Conservation (phyloP, 805 yeast species). For the Lipomyces yamadae region DNA sequence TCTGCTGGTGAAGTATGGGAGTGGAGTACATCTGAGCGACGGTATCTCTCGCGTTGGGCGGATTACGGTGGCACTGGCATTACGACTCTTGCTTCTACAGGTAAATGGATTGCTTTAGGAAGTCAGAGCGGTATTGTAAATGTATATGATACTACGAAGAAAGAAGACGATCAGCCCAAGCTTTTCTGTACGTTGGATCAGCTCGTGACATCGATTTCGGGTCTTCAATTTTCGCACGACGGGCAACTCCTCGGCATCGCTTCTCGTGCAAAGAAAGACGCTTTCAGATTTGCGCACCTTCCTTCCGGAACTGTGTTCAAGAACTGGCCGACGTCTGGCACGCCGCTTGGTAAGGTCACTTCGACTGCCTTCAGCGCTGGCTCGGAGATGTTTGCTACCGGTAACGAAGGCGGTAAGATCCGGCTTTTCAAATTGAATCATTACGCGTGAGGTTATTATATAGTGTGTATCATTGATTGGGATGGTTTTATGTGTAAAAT, state of each 20-base stretch:
- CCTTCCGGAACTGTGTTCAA: slow-evolving; percentile 84
- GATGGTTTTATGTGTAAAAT: neutral
- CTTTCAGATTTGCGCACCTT: slow-evolving; percentile 81
- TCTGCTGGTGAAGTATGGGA: slow-evolving; percentile 90
- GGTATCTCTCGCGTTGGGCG: slow-evolving; percentile 71
- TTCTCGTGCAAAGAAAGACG: slow-evolving; percentile 82
- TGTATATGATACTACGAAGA: slow-evolving; percentile 62
- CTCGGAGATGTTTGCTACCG: slow-evolving; percentile 82
- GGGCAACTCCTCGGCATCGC: slow-evolving; percentile 89
- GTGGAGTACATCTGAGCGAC: slow-evolving; percentile 59
- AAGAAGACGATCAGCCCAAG: slow-evolving; percentile 47
- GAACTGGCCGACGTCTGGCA: slow-evolving; percentile 97
- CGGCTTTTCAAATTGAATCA: slow-evolving; percentile 89
- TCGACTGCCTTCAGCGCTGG: slow-evolving; percentile 76
- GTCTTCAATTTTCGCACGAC: slow-evolving; percentile 75
- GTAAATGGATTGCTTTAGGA: slow-evolving; percentile 89
- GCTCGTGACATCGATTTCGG: slow-evolving; percentile 77
- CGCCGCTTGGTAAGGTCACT: slow-evolving; percentile 95
- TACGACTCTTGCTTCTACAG: slow-evolving; percentile 68
- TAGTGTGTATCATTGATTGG: neutral
- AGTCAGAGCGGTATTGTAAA: slow-evolving; percentile 87
- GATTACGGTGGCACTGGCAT: slow-evolving; percentile 87
- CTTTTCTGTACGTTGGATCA: slow-evolving; percentile 75
- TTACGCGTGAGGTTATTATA: slow-evolving; percentile 48
- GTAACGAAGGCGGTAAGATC: slow-evolving; percentile 88